Percentiles rank a stretch among this genome's conserved stretches.
Evolutionary conservation across 768 basidiomycete genomes (phyloP).

Genomic region (Tremella mesenterica): DNA sequence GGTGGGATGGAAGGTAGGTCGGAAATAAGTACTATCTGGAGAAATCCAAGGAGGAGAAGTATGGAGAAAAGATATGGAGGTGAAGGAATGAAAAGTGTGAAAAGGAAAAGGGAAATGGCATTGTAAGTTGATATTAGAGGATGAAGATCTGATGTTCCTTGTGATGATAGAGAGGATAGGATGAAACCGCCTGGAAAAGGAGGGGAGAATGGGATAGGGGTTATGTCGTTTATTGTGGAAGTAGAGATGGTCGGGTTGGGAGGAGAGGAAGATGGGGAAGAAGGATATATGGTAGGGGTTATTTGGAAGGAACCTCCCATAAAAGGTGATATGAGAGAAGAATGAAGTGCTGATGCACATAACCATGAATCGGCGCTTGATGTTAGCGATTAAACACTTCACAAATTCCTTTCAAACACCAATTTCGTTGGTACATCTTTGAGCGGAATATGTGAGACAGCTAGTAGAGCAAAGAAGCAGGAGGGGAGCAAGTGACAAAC

Average conservation of each 20-base stretch:
- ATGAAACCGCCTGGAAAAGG: slow-evolving; percentile 23
- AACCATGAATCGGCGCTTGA: slow-evolving; percentile 37
- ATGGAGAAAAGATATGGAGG: slow-evolving; percentile 14
- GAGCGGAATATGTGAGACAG: too few species aligned
- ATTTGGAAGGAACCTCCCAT: slow-evolving; percentile 26
- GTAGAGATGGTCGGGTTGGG: too few species aligned
- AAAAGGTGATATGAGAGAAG: slow-evolving; percentile 13
- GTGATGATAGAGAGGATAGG: slow-evolving; percentile 4
- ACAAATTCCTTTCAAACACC: not conserved
- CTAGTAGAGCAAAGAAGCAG: too few species aligned
- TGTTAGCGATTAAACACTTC: not conserved
- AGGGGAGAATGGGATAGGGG: slow-evolving; percentile 17
- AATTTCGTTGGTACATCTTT: too few species aligned
- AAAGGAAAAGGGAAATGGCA: slow-evolving; percentile 21
- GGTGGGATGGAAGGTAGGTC: slow-evolving; percentile 21
- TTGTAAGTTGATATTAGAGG: slow-evolving; percentile 25
- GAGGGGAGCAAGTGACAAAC: too few species aligned
- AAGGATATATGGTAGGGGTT: slow-evolving; percentile 13
- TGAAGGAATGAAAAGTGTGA: slow-evolving; percentile 21
- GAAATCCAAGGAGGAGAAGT: slow-evolving; percentile 23
- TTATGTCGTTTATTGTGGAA: slow-evolving; percentile 10
- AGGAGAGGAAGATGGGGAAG: slow-evolving; percentile 8
- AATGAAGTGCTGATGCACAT: slow-evolving; percentile 33
- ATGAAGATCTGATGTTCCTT: slow-evolving; percentile 26
- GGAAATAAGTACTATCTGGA: slow-evolving; percentile 27